Evolutionary conservation across 179 eudicot genomes (phyloP).

Genomic region (Patellifolia procumbens): DNA sequence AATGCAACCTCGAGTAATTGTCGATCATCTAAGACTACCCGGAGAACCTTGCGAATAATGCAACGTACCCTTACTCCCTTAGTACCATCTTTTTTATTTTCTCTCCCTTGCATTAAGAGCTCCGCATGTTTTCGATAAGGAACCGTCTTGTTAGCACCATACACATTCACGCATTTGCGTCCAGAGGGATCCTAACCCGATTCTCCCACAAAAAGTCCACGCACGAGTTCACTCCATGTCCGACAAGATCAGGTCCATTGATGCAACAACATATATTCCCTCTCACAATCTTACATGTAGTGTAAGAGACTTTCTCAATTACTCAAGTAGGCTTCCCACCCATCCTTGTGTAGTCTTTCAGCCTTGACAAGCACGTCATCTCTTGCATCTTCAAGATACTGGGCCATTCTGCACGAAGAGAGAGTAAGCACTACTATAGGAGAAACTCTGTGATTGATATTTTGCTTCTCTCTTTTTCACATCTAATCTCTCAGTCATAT

Average conservation of each 20-base stretch:
- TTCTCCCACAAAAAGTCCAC: neutral
- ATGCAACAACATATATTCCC: too few relatives aligned
- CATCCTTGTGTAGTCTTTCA: conserved; percentile 58
- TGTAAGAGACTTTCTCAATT: conserved; percentile 4
- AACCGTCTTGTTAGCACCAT: too few relatives aligned
- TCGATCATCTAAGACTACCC: neutral
- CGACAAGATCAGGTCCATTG: neutral
- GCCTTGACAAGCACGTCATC: conserved; percentile 62
- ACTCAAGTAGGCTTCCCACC: conserved; percentile 73
- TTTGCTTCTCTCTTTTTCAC: too few relatives aligned
- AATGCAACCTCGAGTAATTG: neutral
- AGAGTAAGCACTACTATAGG: neutral
- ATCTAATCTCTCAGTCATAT: too few relatives aligned
- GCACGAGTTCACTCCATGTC: neutral
- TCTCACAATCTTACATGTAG: too few relatives aligned
- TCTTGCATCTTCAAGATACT: conserved; percentile 63
- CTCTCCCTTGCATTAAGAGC: too few relatives aligned
- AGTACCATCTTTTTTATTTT: neutral
- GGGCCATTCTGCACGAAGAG: conserved; percentile 56
- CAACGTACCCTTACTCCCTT: neutral
- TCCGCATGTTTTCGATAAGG: too few relatives aligned
- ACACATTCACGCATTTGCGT: too few relatives aligned
- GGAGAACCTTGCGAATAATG: neutral
- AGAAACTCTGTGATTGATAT: neutral
- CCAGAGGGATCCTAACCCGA: neutral